Evolutionary conservation across 352 stramenopile species (phyloP), one percentile per base, ranked within the genome.

Genomic region (Globisporangium abappressorium): DNA sequence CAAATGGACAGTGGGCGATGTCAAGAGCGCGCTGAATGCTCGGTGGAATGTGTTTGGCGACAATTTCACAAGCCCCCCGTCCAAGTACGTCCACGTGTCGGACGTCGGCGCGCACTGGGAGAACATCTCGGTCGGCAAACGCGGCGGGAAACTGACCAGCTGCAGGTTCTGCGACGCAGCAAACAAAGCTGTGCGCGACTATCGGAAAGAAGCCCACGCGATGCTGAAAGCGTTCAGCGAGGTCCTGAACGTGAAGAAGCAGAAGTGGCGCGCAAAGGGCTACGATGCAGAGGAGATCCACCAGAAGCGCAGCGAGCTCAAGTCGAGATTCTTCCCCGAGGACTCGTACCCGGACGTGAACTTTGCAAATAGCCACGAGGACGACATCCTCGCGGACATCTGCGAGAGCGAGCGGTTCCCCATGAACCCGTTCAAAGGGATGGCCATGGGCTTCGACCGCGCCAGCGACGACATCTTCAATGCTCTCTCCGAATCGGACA

Each of bases 61-160:
- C 59, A 65, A 82, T 28, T 84, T 84, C 53, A 68, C 69, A 2
- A 70, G 64, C 7, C 36, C 70, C 0, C 53, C 62, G 22, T 65
- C 58, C 2, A 71, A 76, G 33, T 87, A 81, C 49, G 57, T 74
- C 43, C 73, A 82, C 51, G 79, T 87, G 8, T 87, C 79, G 14
- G 77, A 87, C 56, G 58, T 84, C 28, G 79, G 79, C 5, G 77
- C 81, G 51, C 79, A 87, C 65, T 87, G 79, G 79, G 79, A 87
- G 59, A 76, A 64, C n/a, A 81, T 79, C 53, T 22, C 34, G 2
- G 67, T 74, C 34, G 56, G 30, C 8, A 75, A 70, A 9, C 59
- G 58, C 24, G 60, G 70, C 26, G 20, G 38, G 1, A 76, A 73
- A 28, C 64, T n/a, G 24, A 74, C 38, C 18, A 47, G 72, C 47